Percentiles rank a stretch among this genome's conserved stretches.
Conservation (phyloP, 2,329 filamentous ascomycete genomes). For the Phaeosphaeriaceae sp. region DNA sequence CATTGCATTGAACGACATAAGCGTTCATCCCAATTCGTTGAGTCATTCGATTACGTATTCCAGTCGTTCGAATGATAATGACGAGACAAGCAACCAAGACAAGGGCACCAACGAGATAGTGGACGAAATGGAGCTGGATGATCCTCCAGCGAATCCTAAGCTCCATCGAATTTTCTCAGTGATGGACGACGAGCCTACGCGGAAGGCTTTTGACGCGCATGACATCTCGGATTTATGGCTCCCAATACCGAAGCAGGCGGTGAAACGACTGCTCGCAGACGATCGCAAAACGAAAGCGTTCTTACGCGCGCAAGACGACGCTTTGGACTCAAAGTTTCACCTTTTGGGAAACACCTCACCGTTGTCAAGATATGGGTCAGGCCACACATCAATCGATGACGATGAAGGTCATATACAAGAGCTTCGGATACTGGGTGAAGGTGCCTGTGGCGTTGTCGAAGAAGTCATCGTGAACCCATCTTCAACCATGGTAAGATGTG, state of each 20-base stretch:
- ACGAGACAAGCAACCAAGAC: too few relatives aligned
- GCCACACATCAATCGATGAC: constrained; percentile 11
- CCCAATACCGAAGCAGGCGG: constrained; percentile 14
- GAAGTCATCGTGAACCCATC: constrained; percentile 3
- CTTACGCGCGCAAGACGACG: not conserved
- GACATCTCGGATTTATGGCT: constrained; percentile 17
- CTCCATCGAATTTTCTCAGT: not conserved
- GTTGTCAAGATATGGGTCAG: too few relatives aligned
- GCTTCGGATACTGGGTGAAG: constrained; percentile 10
- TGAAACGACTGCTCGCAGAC: constrained; percentile 6
- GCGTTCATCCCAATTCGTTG: too few relatives aligned
- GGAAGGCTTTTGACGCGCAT: not conserved
- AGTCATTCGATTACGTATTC: too few relatives aligned
- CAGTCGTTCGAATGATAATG: too few relatives aligned
- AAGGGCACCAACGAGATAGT: too few relatives aligned
- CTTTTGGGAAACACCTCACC: not conserved
- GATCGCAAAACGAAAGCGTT: constrained; percentile 4
- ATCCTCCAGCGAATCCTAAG: not conserved
- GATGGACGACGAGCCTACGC: not conserved
- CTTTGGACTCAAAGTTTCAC: not conserved
- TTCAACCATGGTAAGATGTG: constrained; percentile 5
- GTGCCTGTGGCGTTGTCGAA: constrained; percentile 14
- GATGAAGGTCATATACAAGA: constrained; percentile 10
- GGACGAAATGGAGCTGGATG: not conserved
- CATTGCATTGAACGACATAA: too few relatives aligned